Conservation (phyloP, 768 basidiomycete species). For the Rhizopogon salebrosus region DNA sequence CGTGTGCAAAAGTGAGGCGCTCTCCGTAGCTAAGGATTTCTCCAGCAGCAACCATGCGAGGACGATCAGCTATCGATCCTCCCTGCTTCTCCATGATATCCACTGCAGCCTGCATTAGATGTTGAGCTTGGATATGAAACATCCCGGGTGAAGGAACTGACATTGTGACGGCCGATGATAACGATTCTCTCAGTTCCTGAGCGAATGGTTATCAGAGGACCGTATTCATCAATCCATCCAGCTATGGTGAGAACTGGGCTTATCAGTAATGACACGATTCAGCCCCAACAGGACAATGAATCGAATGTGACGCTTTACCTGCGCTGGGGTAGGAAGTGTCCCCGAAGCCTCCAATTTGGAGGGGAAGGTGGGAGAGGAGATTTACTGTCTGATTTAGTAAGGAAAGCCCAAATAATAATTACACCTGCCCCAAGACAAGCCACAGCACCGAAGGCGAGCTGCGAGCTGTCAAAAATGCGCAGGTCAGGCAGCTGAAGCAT, state of each 20-base stretch:
- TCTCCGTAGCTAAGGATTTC: slow-evolving; percentile 50
- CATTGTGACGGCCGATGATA: slow-evolving; percentile 16
- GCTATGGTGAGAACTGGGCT: slow-evolving; percentile 27
- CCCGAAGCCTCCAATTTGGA: not conserved
- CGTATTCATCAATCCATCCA: slow-evolving; percentile 51
- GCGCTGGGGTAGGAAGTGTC: not conserved
- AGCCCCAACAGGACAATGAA: not conserved
- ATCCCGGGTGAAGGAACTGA: not conserved
- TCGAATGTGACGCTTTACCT: not conserved
- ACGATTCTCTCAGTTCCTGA: slow-evolving; percentile 30
- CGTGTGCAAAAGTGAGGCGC: slow-evolving; percentile 41
- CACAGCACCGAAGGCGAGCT: not conserved
- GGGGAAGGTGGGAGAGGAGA: not conserved
- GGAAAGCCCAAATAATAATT: not conserved
- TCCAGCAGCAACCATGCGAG: slow-evolving; percentile 44
- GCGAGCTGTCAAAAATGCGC: not conserved
- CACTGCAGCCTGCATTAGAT: slow-evolving; percentile 38
- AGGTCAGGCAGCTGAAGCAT: not conserved
- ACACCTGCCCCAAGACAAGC: not conserved
- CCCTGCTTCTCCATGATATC: slow-evolving; percentile 62
- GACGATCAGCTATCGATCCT: slow-evolving; percentile 40
- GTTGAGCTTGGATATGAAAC: not conserved
- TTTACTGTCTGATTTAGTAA: not conserved
- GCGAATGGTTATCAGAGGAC: slow-evolving; percentile 49
- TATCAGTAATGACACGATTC: not conserved